Evolutionary conservation across 768 basidiomycete genomes (phyloP).

Genomic region (Panaeolus cyanescens): DNA sequence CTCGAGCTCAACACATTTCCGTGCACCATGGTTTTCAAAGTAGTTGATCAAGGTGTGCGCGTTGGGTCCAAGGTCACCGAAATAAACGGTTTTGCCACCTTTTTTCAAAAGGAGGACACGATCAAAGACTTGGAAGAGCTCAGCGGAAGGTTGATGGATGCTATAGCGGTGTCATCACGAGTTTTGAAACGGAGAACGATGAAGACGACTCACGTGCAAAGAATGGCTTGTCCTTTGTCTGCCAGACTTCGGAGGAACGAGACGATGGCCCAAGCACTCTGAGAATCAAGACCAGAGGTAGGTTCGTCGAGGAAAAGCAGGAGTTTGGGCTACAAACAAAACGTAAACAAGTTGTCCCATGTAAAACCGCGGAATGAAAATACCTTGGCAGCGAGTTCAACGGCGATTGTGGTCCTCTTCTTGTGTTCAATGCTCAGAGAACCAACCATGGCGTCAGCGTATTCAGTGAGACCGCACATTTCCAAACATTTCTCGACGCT

Average conservation of each 20-base stretch:
- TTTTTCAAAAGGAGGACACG: slow-evolving; percentile 70
- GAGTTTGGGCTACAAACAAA: slow-evolving; percentile 58
- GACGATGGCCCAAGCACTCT: slow-evolving; percentile 83
- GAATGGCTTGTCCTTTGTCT: slow-evolving; percentile 79
- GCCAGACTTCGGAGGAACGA: slow-evolving; percentile 75
- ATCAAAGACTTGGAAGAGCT: slow-evolving; percentile 60
- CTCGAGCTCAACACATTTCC: slow-evolving; percentile 57
- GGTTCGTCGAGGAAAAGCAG: slow-evolving; percentile 89
- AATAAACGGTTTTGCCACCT: slow-evolving; percentile 78
- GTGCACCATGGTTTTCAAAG: slow-evolving; percentile 70
- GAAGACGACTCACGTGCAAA: slow-evolving; percentile 66
- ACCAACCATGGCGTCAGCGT: slow-evolving; percentile 63
- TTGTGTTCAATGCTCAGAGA: slow-evolving; percentile 67
- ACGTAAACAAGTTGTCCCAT: background rate
- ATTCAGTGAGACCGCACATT: slow-evolving; percentile 62
- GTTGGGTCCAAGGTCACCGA: slow-evolving; percentile 70
- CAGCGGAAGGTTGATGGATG: slow-evolving; percentile 72
- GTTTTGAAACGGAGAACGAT: background rate
- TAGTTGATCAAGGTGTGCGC: slow-evolving; percentile 65
- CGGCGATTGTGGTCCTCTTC: slow-evolving; percentile 84
- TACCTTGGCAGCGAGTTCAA: slow-evolving; percentile 86
- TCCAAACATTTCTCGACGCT: slow-evolving; percentile 49
- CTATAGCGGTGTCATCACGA: slow-evolving; percentile 18
- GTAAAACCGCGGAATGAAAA: slow-evolving; percentile 19
- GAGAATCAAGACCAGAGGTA: slow-evolving; percentile 84